These are phyloP conservation scores for Lactarius evosmus DNA, from an alignment of 768 basidiomycete species.

Conservation along the genomic window DNA sequence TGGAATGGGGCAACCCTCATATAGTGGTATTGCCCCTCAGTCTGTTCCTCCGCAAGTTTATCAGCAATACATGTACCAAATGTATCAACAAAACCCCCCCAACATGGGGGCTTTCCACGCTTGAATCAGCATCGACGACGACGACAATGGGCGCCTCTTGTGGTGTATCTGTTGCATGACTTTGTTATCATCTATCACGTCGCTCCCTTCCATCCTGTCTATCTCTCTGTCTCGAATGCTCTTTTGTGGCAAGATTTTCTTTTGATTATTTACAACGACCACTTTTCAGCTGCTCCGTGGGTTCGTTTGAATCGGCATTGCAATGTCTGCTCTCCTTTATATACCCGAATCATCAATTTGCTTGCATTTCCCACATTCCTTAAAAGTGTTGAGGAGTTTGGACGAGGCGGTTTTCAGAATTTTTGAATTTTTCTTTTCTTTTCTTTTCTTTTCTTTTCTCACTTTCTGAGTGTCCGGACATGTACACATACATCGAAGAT, in stretches of 20 bases:
- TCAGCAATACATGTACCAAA: constrained; percentile 74
- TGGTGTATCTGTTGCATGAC: constrained; percentile 18
- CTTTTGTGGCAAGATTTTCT: constrained; percentile 10
- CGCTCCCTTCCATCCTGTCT: constrained; percentile 21
- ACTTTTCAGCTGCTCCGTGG: constrained; percentile 19
- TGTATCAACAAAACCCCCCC: constrained; percentile 71
- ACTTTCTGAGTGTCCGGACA: constrained; percentile 13
- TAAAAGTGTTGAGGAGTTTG: constrained; percentile 14
- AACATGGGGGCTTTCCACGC: constrained; percentile 71
- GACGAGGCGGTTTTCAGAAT: constrained; percentile 14
- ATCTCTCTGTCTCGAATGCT: constrained; percentile 14
- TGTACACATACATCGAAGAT: constrained; percentile 23
- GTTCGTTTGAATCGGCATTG: constrained; percentile 19
- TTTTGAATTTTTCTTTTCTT: constrained; percentile 7
- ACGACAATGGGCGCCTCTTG: constrained; percentile 13
- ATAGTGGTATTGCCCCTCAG: constrained; percentile 54
- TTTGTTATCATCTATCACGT: constrained; percentile 23
- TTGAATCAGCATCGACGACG: constrained; percentile 29
- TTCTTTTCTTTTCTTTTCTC: not conserved
- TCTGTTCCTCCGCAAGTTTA: constrained; percentile 69
- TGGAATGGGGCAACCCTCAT: constrained; percentile 64
- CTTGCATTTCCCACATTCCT: constrained; percentile 24
- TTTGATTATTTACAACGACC: constrained; percentile 23
- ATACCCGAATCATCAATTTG: constrained; percentile 27
- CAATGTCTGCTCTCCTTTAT: constrained; percentile 25